Percentiles rank a stretch among this genome's conserved stretches.
phyloP scores from a whole-genome alignment of 2,329 filamentous ascomycete genomes.

The Botrytis tulipae region DNA sequence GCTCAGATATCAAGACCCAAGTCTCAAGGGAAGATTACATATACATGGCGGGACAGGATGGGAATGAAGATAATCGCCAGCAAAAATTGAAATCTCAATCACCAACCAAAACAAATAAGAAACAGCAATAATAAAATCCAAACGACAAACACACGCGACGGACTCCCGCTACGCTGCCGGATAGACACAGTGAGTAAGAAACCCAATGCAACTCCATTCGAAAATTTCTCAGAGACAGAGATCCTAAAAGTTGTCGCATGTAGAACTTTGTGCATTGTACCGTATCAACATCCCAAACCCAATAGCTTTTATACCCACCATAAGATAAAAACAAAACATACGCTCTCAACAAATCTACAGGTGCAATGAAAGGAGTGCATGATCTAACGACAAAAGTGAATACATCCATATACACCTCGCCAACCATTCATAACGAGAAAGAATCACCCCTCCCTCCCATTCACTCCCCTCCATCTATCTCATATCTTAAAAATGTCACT shows the following conservation, averaged over 20 bases:
- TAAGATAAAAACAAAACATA: no score
- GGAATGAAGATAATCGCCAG: background rate
- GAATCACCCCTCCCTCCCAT: no score
- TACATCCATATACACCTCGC: no score
- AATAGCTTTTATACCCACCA: background rate
- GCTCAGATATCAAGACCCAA: background rate
- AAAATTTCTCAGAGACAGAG: background rate
- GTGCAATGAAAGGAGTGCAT: no score
- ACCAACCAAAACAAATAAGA: background rate
- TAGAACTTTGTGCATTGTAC: no score
- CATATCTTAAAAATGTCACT: no score
- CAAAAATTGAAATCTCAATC: background rate
- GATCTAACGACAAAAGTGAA: no score
- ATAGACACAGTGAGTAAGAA: background rate
- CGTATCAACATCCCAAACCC: background rate
- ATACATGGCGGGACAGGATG: background rate
- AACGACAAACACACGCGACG: background rate
- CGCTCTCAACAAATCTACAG: no score
- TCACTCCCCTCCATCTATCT: no score
- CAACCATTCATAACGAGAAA: no score
- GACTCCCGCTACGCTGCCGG: fast-evolving
- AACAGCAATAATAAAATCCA: background rate
- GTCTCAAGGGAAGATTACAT: background rate
- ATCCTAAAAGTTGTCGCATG: fast-evolving
- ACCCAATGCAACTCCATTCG: background rate